Evolutionary conservation across 345 rosid genomes (phyloP).

Genomic region (Nephelium lappaceum): DNA sequence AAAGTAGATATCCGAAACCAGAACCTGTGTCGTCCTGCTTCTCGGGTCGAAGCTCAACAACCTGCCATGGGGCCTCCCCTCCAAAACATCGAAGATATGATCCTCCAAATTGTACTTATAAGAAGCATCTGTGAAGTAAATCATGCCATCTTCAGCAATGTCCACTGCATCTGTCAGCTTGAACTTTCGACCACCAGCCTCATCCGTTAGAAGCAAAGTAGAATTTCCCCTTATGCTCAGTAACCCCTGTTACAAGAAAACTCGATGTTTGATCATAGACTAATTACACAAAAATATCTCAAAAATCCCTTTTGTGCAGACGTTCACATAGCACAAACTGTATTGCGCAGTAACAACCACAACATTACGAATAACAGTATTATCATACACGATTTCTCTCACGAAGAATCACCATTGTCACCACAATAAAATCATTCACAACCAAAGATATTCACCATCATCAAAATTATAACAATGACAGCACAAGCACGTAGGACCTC

Average conservation of each 20-base stretch:
- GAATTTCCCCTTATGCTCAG: constrained; percentile 54
- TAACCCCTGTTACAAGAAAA: constrained; percentile 53
- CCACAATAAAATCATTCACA: too few species aligned
- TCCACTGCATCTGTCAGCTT: constrained; percentile 64
- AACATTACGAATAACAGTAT: too few species aligned
- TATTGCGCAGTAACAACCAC: too few species aligned
- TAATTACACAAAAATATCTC: too few species aligned
- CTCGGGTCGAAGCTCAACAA: constrained; percentile 58
- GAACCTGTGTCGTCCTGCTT: constrained; percentile 47
- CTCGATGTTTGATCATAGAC: too few species aligned
- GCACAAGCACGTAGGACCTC: too few species aligned
- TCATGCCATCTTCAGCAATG: constrained; percentile 61
- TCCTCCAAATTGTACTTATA: constrained; percentile 41
- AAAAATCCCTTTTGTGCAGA: too few species aligned
- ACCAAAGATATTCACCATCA: too few species aligned
- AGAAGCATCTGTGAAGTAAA: constrained; percentile 87
- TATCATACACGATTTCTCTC: too few species aligned
- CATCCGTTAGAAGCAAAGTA: constrained; percentile 49
- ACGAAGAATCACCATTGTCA: too few species aligned
- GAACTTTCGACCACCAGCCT: constrained; percentile 66
- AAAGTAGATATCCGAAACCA: constrained; percentile 58
- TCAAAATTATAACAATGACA: too few species aligned
- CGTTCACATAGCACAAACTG: too few species aligned
- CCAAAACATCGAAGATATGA: constrained; percentile 39
- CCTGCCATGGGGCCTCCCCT: constrained; percentile 78